A percentile compares a stretch with the other conserved stretches of the same genome.
These are phyloP conservation scores for Starmerella davenportii DNA, from an alignment of 805 yeast genomes.

Conservation along the genomic window DNA sequence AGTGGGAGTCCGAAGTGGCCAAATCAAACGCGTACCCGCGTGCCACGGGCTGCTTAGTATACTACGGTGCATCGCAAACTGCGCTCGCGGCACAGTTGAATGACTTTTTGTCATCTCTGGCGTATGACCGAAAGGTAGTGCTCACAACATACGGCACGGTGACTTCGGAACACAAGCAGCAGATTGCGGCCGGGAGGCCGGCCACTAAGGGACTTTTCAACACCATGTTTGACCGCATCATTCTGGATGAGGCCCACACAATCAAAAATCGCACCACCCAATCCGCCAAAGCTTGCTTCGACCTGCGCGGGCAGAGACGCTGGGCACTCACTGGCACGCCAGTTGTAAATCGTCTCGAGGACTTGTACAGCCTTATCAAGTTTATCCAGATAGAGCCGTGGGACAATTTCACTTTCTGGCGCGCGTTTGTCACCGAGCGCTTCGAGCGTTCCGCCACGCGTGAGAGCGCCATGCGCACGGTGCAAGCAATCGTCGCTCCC, in stretches of 20 bases:
- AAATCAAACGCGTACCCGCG: constrained; percentile 26
- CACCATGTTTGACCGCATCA: constrained; percentile 54
- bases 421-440: constrained; percentile 63
- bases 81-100: constrained; percentile 27
- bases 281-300: constrained; percentile 61
- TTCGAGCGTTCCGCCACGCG: constrained; percentile 55
- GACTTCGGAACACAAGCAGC: constrained; percentile 49
- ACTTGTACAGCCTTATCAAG: constrained; percentile 56
- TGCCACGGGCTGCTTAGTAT: constrained; percentile 28
- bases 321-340: constrained; percentile 94
- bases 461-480: constrained; percentile 53
- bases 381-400: constrained; percentile 76
- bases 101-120: constrained; percentile 26
- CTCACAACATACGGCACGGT: constrained; percentile 81
- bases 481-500: constrained; percentile 74
- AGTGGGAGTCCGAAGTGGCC: constrained; percentile 72
- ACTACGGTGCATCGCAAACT: constrained; percentile 39
- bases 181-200: constrained; percentile 8
- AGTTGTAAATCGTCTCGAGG: constrained; percentile 73
- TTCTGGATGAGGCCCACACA: constrained; percentile 80
- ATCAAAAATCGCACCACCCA: constrained; percentile 65
- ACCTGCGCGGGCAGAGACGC: constrained; percentile 41
- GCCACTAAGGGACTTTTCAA: constrained; percentile 41
- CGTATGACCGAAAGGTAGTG: constrained; percentile 43
- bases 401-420: constrained; percentile 75